These are phyloP conservation scores for Wilcoxina mikolae DNA, from an alignment of 495 filamentous ascomycete genomes.

Conservation along the genomic window DNA sequence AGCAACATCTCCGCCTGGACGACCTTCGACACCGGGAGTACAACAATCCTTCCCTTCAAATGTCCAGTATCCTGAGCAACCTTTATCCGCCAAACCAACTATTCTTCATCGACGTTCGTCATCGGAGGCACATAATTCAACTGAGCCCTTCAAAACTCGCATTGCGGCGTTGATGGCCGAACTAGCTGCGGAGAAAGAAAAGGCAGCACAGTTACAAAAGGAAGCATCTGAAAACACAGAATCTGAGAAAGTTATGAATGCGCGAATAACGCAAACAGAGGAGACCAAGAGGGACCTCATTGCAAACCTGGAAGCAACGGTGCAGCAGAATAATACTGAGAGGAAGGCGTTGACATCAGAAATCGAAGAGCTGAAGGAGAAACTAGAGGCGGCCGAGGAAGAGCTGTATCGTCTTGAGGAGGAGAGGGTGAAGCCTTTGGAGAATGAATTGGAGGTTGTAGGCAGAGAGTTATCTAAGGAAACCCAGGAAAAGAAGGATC, in stretches of 20 bases:
- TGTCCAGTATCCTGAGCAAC: slow-evolving; percentile 36
- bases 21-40: slow-evolving; percentile 46
- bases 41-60: slow-evolving; percentile 28
- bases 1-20: slow-evolving; percentile 36
- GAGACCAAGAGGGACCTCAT: slow-evolving; percentile 91
- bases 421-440: slow-evolving; percentile 50
- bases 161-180: slow-evolving; percentile 73
- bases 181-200: slow-evolving; percentile 49
- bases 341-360: slow-evolving; percentile 66
- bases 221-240: slow-evolving; percentile 44
- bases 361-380: slow-evolving; percentile 54
- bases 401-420: slow-evolving; percentile 77
- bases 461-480: slow-evolving; percentile 32
- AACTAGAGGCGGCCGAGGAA: slow-evolving; percentile 75
- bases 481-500: slow-evolving; percentile 42
- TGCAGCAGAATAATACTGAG: slow-evolving; percentile 75
- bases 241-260: slow-evolving; percentile 49
- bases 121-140: slow-evolving; percentile 32
- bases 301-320: slow-evolving; percentile 81
- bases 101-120: slow-evolving; percentile 3
- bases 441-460: slow-evolving; percentile 52
- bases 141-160: slow-evolving; percentile 32
- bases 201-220: slow-evolving; percentile 40
- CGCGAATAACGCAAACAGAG: slow-evolving; percentile 43
- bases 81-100: slow-evolving; percentile 29